Evolutionary conservation across 2,329 filamentous ascomycete species (phyloP).

Genomic region (Chalara sp.): DNA sequence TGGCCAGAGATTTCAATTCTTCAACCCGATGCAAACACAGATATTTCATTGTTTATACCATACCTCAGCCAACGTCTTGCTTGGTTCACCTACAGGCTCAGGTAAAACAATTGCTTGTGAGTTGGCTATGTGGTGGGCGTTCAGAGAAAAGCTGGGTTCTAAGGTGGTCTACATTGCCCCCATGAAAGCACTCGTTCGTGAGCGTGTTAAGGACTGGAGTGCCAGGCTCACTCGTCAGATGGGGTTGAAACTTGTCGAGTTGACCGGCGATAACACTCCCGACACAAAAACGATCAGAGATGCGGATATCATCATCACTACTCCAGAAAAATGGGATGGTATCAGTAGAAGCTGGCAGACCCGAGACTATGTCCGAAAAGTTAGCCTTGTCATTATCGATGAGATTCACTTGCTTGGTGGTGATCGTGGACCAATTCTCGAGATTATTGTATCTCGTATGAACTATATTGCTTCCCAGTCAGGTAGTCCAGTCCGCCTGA

Average conservation of each 20-base stretch:
- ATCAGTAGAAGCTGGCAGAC: slow-evolving; percentile 99
- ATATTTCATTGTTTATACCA: slow-evolving; percentile 97
- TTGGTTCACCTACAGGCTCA: slow-evolving; percentile 93
- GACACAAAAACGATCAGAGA: slow-evolving; percentile 93
- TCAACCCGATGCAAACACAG: slow-evolving; percentile 99
- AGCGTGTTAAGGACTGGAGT: slow-evolving; percentile 93
- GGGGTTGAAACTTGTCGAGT: slow-evolving; percentile 84
- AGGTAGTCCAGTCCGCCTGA: slow-evolving; percentile 77
- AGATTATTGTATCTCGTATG: slow-evolving; percentile 93
- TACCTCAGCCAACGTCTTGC: slow-evolving; percentile 81
- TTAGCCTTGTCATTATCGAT: slow-evolving; percentile 95
- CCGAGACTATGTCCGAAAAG: slow-evolving; percentile 89
- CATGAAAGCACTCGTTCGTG: slow-evolving; percentile 97
- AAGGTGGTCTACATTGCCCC: slow-evolving; percentile 99
- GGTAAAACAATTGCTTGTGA: slow-evolving; percentile 96
- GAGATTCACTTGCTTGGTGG: slow-evolving; percentile 97
- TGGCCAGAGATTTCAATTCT: slow-evolving; percentile 81
- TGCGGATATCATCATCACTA: slow-evolving; percentile 96
- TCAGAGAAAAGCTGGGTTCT: slow-evolving; percentile 85
- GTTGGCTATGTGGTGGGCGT: slow-evolving; percentile 99
- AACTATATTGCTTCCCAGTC: slow-evolving; percentile 97
- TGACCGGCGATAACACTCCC: slow-evolving; percentile 97
- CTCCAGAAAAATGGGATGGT: slow-evolving; percentile 99
- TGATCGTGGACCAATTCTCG: slow-evolving; percentile 92
- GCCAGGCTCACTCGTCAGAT: slow-evolving; percentile 73